These are phyloP conservation scores for Asclepias syriaca DNA, from an alignment of 257 asterid species.

Conservation along the genomic window DNA sequence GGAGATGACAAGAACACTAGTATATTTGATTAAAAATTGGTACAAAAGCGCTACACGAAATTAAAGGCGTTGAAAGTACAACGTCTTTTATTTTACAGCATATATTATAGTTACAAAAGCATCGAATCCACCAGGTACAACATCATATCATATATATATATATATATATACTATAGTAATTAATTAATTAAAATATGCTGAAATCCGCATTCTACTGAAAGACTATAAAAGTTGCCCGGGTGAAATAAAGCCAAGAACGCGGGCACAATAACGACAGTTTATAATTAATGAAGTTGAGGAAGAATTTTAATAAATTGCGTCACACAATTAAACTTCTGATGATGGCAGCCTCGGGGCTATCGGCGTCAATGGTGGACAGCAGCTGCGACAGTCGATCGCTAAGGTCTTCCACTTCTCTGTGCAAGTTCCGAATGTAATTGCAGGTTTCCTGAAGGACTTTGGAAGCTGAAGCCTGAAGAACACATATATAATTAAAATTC, in stretches of 20 bases:
- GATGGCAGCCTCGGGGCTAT: conserved; percentile 88
- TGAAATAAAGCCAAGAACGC: background rate
- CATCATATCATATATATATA: background rate
- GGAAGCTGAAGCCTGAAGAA: conserved; percentile 66
- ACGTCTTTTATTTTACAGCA: conserved; percentile 12
- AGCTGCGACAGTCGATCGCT: conserved; percentile 88
- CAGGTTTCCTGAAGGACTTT: conserved; percentile 93
- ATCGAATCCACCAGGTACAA: background rate
- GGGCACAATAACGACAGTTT: background rate
- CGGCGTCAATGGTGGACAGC: conserved; percentile 66
- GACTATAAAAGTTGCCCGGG: background rate
- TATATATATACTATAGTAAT: background rate
- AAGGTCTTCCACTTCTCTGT: conserved; percentile 79
- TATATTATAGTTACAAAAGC: conserved; percentile 6
- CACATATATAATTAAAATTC: too few species aligned
- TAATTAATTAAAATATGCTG: background rate
- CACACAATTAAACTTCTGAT: conserved; percentile 66
- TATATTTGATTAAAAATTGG: background rate
- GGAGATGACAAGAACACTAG: background rate
- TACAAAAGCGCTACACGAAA: conserved; percentile 9
- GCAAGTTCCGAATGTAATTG: conserved; percentile 79
- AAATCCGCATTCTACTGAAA: background rate
- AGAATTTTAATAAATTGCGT: background rate
- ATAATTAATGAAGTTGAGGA: background rate
- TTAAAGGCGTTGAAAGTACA: conserved; percentile 9